Evolutionary conservation across 2,329 filamentous ascomycete species (phyloP).

Genomic region (Aspergillus versicolor): DNA sequence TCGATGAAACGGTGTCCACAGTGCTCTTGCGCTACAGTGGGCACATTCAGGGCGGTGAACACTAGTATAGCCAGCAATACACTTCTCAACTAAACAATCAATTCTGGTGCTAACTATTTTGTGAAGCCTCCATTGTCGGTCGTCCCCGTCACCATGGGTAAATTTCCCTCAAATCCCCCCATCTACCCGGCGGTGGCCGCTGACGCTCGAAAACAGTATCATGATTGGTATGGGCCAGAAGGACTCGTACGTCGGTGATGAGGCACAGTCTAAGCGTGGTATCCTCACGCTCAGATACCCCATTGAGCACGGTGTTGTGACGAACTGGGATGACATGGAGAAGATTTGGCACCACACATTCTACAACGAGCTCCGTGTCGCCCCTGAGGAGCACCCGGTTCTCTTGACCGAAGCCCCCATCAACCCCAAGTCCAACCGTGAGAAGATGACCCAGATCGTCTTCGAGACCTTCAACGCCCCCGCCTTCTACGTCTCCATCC

Average conservation of each 20-base stretch:
- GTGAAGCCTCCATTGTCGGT: conserved; percentile 93
- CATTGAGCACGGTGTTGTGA: conserved; percentile 99
- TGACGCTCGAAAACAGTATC: conserved; percentile 67
- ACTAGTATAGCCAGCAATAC: neutral
- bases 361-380: conserved; percentile 99
- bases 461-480: conserved; percentile 99
- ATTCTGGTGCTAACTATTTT: conserved; percentile 20
- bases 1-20: neutral
- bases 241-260: conserved; percentile 99
- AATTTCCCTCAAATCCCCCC: conserved; percentile 44
- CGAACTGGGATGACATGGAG: conserved; percentile 99
- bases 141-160: conserved; percentile 99
- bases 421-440: conserved; percentile 99
- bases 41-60: conserved; percentile 8
- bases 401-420: conserved; percentile 98
- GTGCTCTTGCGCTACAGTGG: conserved; percentile 28
- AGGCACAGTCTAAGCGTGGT: conserved; percentile 99
- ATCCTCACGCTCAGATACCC: conserved; percentile 99
- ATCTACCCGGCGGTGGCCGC: conserved; percentile 13
- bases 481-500: conserved; percentile 99
- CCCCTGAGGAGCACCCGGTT: conserved; percentile 99
- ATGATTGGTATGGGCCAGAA: conserved; percentile 99
- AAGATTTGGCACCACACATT: conserved; percentile 99
- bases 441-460: conserved; percentile 99
- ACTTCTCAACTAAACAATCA: conserved; percentile 1